These are phyloP conservation scores for Suhomyces bribrorum DNA, from an alignment of 1,139 yeast genomes.

Conservation along the genomic window DNA sequence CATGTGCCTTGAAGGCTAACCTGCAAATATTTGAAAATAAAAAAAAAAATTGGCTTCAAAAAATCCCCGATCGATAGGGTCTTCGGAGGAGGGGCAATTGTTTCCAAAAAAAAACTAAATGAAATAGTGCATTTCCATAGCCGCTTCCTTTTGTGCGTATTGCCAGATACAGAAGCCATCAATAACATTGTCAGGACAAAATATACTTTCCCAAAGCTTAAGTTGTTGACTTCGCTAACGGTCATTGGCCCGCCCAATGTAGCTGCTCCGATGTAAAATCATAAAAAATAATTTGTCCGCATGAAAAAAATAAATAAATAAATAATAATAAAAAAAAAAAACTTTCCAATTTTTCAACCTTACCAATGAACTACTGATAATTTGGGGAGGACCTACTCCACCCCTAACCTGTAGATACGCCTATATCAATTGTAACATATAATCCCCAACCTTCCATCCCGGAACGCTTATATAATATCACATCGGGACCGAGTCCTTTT, in stretches of 20 bases:
- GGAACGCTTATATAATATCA: not conserved
- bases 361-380: not conserved
- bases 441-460: not conserved
- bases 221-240: not conserved
- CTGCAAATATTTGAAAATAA: not conserved
- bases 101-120: too few relatives aligned
- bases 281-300: constrained; percentile 5
- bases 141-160: too few relatives aligned
- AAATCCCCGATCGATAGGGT: not conserved
- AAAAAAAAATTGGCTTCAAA: too few relatives aligned
- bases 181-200: too few relatives aligned
- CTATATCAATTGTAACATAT: not conserved
- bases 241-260: constrained; percentile 1
- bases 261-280: constrained; percentile 2
- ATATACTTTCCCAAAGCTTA: too few relatives aligned
- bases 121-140: not conserved
- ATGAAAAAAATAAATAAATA: constrained; percentile 1
- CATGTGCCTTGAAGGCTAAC: not conserved
- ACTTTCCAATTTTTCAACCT: constrained; percentile 2
- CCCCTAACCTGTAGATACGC: constrained; percentile 7
- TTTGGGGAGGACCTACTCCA: not conserved
- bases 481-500: not conserved
- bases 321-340: not conserved
- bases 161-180: too few relatives aligned
- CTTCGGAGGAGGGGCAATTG: too few relatives aligned